Conservation (phyloP, 768 basidiomycete genomes). For the Porpolomopsis calyptriformis region DNA sequence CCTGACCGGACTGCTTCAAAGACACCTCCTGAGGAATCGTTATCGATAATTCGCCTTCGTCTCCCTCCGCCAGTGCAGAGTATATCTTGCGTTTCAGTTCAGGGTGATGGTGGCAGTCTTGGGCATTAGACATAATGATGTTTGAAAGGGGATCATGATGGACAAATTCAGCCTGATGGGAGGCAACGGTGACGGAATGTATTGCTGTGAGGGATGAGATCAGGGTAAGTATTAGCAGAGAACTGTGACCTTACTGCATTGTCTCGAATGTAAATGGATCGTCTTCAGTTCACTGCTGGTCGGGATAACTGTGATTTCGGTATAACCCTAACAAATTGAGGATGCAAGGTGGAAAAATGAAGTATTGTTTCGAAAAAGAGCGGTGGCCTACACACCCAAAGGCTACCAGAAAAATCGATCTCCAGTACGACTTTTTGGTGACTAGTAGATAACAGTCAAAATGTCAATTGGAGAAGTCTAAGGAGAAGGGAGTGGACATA, state of each 20-base stretch:
- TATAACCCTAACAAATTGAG: constrained; percentile 60
- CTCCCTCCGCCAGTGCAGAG: constrained; percentile 79
- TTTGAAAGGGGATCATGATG: constrained; percentile 67
- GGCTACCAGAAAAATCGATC: constrained; percentile 80
- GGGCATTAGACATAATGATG: constrained; percentile 47
- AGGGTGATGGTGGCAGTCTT: constrained; percentile 81
- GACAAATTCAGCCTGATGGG: constrained; percentile 64
- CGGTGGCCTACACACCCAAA: constrained; percentile 52
- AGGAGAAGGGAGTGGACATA: constrained; percentile 45
- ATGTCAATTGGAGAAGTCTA: constrained; percentile 29
- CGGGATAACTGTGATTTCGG: constrained; percentile 83
- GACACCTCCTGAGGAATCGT: constrained; percentile 67
- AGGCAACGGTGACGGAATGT: constrained; percentile 61
- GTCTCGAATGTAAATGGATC: constrained; percentile 79
- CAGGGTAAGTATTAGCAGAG: not conserved
- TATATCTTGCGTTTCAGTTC: constrained; percentile 90
- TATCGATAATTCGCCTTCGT: constrained; percentile 92
- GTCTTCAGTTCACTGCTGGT: constrained; percentile 69
- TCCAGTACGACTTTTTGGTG: constrained; percentile 95
- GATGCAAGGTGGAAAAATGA: not conserved
- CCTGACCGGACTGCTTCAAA: constrained; percentile 47
- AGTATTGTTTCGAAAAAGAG: constrained; percentile 12
- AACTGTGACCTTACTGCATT: constrained; percentile 55
- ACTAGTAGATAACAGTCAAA: constrained; percentile 58
- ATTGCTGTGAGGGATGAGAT: constrained; percentile 36